phyloP scores from a whole-genome alignment of 495 filamentous ascomycete species.

The Penicillium subrubescens region DNA sequence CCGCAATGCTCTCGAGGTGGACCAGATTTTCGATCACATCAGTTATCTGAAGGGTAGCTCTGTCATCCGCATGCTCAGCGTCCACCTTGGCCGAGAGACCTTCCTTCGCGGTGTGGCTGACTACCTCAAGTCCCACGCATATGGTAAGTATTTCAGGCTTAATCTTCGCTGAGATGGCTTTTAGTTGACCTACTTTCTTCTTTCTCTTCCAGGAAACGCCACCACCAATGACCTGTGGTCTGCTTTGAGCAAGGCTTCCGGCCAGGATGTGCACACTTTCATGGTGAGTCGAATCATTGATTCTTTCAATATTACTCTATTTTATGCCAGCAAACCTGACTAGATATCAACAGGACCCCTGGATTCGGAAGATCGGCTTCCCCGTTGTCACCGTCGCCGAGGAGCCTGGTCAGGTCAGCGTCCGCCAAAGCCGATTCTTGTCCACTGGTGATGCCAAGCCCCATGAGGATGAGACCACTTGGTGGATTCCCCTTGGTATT shows the following conservation, averaged over 20 bases:
- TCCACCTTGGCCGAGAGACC: constrained; percentile 78
- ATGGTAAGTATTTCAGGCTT: constrained; percentile 45
- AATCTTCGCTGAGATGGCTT: too few species aligned
- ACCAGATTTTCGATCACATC: constrained; percentile 95
- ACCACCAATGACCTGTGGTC: constrained; percentile 91
- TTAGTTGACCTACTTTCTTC: neutral
- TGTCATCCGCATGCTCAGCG: constrained; percentile 90
- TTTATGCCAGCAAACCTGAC: constrained; percentile 12
- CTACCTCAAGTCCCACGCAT: constrained; percentile 85
- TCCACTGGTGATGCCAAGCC: constrained; percentile 88
- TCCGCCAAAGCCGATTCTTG: constrained; percentile 87
- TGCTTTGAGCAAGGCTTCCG: constrained; percentile 85
- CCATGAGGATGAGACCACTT: constrained; percentile 86
- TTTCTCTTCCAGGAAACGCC: constrained; percentile 65
- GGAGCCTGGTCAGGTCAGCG: constrained; percentile 73
- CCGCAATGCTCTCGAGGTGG: constrained; percentile 84
- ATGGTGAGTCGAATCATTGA: constrained; percentile 59
- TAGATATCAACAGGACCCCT: constrained; percentile 60
- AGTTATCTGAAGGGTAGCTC: constrained; percentile 96
- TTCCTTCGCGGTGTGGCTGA: constrained; percentile 87
- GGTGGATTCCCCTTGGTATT: constrained; percentile 92
- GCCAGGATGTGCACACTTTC: constrained; percentile 79
- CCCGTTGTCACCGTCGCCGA: constrained; percentile 86
- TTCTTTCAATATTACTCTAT: neutral
- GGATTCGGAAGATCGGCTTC: constrained; percentile 94